These are phyloP conservation scores for Ceratocystis eucalypticola DNA, from an alignment of 2,329 filamentous ascomycete genomes.

Conservation along the genomic window DNA sequence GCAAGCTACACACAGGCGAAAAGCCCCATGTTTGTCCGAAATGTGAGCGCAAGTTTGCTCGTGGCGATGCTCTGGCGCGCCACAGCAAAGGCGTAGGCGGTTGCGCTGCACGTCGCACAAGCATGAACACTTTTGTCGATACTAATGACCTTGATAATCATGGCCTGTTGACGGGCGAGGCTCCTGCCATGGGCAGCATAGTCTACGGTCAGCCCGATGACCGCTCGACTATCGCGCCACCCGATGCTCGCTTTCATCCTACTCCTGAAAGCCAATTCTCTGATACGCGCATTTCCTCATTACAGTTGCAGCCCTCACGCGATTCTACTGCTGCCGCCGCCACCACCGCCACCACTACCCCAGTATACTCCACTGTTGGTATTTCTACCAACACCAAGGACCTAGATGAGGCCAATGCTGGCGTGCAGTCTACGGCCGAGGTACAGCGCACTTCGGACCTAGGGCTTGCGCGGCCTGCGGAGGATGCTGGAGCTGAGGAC, in stretches of 20 bases:
- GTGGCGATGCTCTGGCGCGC: constrained; percentile 83
- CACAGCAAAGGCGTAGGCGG: constrained; percentile 94
- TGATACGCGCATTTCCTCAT: constrained; percentile 10
- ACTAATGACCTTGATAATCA: constrained; percentile 57
- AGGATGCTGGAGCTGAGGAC: constrained; percentile 37
- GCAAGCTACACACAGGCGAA: constrained; percentile 92
- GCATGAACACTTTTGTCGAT: constrained; percentile 67
- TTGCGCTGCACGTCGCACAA: constrained; percentile 80
- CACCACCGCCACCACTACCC: constrained; percentile 30
- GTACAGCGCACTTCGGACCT: constrained; percentile 36
- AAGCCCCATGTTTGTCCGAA: constrained; percentile 89
- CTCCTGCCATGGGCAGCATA: constrained; percentile 36
- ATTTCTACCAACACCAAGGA: constrained; percentile 85
- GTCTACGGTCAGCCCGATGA: constrained; percentile 33
- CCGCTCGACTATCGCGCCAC: constrained; percentile 31
- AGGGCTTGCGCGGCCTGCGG: constrained; percentile 13
- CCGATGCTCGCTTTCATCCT: constrained; percentile 7
- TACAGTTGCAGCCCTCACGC: constrained; percentile 16
- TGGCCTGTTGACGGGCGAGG: constrained; percentile 37
- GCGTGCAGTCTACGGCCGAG: constrained; percentile 24
- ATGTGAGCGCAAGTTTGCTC: constrained; percentile 86
- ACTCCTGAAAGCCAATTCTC: constrained; percentile 11
- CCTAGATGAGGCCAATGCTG: constrained; percentile 46
- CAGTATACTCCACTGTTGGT: constrained; percentile 55
- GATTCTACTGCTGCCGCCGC: constrained; percentile 25